These are phyloP conservation scores for Dysphania ambrosioides DNA, from an alignment of 148 eudicot species.

Conservation along the genomic window DNA sequence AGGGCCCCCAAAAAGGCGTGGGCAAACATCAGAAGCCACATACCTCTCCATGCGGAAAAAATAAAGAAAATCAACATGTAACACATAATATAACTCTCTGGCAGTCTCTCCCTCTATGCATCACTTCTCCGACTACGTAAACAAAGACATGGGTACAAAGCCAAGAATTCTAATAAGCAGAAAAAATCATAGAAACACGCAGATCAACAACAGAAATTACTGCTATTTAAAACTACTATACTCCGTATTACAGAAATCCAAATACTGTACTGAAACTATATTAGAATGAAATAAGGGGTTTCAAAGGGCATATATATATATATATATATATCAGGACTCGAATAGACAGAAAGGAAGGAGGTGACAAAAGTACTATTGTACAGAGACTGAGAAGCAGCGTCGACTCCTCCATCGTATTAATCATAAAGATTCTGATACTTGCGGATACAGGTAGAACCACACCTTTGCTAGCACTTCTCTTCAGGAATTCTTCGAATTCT, in stretches of 20 bases:
- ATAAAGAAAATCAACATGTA: no score
- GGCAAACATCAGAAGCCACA: no score
- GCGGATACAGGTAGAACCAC: background rate
- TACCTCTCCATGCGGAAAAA: no score
- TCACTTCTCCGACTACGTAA: no score
- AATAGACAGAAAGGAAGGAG: conserved; percentile 22
- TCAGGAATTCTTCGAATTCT: conserved; percentile 25
- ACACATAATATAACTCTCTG: no score
- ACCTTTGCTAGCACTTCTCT: conserved; percentile 16
- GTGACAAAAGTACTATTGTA: conserved; percentile 29
- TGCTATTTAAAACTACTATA: conserved; percentile 20
- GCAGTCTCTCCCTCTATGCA: no score
- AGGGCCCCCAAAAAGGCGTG: no score
- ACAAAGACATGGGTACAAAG: background rate
- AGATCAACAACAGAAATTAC: conserved; percentile 4
- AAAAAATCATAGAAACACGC: background rate
- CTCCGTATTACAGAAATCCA: conserved; percentile 38
- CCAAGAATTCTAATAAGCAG: background rate
- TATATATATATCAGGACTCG: conserved; percentile 28
- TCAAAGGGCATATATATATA: no score
- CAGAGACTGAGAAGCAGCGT: conserved; percentile 33
- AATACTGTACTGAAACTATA: conserved; percentile 34
- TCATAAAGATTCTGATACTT: conserved; percentile 35
- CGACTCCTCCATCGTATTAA: conserved; percentile 34
- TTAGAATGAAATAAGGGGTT: conserved; percentile 27